phyloP scores from a whole-genome alignment of 768 basidiomycete genomes.

The Candolleomyces eurysporus region DNA sequence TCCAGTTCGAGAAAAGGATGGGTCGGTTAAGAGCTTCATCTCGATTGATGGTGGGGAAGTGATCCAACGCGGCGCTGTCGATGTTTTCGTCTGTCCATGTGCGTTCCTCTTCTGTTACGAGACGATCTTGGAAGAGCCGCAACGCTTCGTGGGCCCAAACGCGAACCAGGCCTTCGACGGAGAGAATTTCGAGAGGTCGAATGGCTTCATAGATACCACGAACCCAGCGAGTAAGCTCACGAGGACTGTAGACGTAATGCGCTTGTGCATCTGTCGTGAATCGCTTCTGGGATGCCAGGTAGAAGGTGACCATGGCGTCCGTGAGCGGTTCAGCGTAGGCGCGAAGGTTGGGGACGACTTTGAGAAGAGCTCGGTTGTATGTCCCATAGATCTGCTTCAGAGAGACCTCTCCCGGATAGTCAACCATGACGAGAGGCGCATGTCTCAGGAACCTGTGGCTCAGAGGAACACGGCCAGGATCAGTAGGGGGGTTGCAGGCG shows the following conservation, averaged over 20 bases:
- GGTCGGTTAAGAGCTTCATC: slow-evolving; percentile 86
- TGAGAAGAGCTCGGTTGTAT: slow-evolving; percentile 93
- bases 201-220: slow-evolving; percentile 98
- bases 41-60: slow-evolving; percentile 91
- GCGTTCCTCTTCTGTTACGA: slow-evolving; percentile 91
- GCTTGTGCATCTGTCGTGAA: slow-evolving; percentile 98
- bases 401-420: slow-evolving; percentile 96
- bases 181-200: slow-evolving; percentile 87
- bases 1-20: slow-evolving; percentile 99
- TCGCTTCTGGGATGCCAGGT: slow-evolving; percentile 87
- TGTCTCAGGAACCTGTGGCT: slow-evolving; percentile 97
- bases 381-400: slow-evolving; percentile 98
- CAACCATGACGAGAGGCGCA: slow-evolving; percentile 97
- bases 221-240: slow-evolving; percentile 97
- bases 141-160: slow-evolving; percentile 98
- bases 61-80: slow-evolving; percentile 75
- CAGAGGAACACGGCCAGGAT: slow-evolving; percentile 98
- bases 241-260: slow-evolving; percentile 98
- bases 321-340: slow-evolving; percentile 94
- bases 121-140: slow-evolving; percentile 95
- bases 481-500: slow-evolving; percentile 98
- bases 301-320: slow-evolving; percentile 96
- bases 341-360: slow-evolving; percentile 90
- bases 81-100: slow-evolving; percentile 94
- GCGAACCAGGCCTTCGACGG: slow-evolving; percentile 92